Conservation (phyloP, 768 basidiomycete genomes). For the Lentinula boryana region DNA sequence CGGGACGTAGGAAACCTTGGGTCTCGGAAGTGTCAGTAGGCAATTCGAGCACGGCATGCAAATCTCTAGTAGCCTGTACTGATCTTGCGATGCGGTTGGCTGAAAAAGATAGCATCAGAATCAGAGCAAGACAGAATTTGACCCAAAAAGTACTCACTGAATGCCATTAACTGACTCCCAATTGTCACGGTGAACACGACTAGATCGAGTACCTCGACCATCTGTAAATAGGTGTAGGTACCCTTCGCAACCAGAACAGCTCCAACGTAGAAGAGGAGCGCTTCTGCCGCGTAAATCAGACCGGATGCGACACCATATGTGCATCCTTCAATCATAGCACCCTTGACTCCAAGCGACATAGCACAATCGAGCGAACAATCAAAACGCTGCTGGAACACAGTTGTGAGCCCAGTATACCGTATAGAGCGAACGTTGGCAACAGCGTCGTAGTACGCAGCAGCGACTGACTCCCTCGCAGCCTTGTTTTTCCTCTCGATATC, state of each 20-base stretch:
- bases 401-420: conserved; percentile 79
- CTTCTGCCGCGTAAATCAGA: conserved; percentile 86
- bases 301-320: conserved; percentile 76
- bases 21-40: conserved; percentile 63
- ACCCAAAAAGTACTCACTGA: conserved; percentile 55
- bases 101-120: conserved; percentile 14
- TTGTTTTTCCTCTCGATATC: conserved; percentile 78
- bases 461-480: conserved; percentile 78
- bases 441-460: conserved; percentile 81
- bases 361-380: conserved; percentile 56
- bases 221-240: conserved; percentile 79
- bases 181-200: conserved; percentile 93
- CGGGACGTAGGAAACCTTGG: conserved; percentile 51
- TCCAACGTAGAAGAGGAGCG: conserved; percentile 86
- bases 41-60: conserved; percentile 63
- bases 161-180: conserved; percentile 86
- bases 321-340: conserved; percentile 86
- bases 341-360: conserved; percentile 59
- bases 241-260: conserved; percentile 79
- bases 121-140: background rate
- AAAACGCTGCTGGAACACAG: conserved; percentile 65
- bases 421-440: conserved; percentile 84
- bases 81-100: conserved; percentile 84
- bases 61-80: conserved; percentile 75
- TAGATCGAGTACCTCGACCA: conserved; percentile 87